Conservation (phyloP, 306 rosid genomes). For the Acacia confusa region DNA sequence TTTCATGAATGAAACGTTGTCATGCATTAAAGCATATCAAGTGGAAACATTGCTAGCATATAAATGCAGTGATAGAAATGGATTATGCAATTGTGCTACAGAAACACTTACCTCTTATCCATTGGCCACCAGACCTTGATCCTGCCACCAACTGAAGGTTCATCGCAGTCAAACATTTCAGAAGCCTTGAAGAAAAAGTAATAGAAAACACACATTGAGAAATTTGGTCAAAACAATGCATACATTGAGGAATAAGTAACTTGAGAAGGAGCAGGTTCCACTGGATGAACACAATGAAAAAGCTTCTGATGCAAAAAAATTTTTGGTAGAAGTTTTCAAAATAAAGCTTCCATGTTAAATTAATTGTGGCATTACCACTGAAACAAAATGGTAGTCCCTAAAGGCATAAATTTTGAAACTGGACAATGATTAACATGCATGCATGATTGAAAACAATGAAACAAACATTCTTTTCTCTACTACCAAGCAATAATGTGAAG, state of each 20-base stretch:
- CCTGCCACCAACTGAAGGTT: constrained; percentile 53
- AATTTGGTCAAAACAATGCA: not conserved
- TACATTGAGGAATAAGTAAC: constrained; percentile 4
- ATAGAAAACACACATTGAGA: constrained; percentile 7
- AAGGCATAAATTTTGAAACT: not conserved
- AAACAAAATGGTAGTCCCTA: constrained; percentile 16
- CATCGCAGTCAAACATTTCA: constrained; percentile 30
- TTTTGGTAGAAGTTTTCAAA: not conserved
- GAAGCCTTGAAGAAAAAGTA: constrained; percentile 39
- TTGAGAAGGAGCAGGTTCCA: not conserved
- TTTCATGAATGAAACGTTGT: not conserved
- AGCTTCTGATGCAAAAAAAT: constrained; percentile 6
- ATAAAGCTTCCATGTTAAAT: not conserved
- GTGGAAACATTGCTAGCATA: not conserved
- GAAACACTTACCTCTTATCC: constrained; percentile 63
- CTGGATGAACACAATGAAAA: not conserved
- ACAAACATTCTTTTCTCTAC: not conserved
- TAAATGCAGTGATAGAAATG: constrained; percentile 13
- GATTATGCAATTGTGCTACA: constrained; percentile 19
- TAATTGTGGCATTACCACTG: not conserved
- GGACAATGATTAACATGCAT: not conserved
- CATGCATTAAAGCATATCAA: constrained; percentile 5
- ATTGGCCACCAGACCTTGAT: constrained; percentile 88
- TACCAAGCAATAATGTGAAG: not conserved
- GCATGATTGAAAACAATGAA: not conserved